Conservation (phyloP, 2,329 filamentous ascomycete species). For the Westerdykella sp. region DNA sequence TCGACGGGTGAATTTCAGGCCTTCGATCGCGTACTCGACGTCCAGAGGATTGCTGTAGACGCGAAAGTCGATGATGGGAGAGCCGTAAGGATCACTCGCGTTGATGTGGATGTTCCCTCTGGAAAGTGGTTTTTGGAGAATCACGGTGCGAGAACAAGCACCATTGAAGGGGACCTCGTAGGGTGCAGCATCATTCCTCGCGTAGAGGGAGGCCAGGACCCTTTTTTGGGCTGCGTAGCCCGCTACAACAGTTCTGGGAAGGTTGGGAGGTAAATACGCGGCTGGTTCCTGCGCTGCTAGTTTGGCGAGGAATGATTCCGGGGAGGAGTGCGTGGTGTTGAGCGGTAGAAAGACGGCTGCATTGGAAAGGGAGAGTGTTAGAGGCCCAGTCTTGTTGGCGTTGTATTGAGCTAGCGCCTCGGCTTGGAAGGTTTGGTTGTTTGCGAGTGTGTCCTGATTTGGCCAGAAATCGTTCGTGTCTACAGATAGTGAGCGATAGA, state of each 20-base stretch:
- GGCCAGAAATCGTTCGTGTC: constrained; percentile 6
- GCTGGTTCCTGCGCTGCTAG: constrained; percentile 7
- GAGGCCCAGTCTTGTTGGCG: constrained; percentile 17
- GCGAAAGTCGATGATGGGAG: constrained; percentile 25
- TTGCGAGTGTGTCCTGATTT: constrained; percentile 3
- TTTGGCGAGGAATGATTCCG: constrained; percentile 5
- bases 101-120: constrained; percentile 33
- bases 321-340: constrained; percentile 3
- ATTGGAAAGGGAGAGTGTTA: constrained; percentile 12
- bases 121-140: constrained; percentile 25
- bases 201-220: constrained; percentile 12
- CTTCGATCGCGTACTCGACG: constrained; percentile 18
- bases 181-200: constrained; percentile 13
- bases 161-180: constrained; percentile 19
- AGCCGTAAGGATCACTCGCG: constrained; percentile 18
- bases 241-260: not conserved
- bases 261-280: constrained; percentile 9
- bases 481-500: not conserved
- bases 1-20: constrained; percentile 20
- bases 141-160: constrained; percentile 5
- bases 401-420: constrained; percentile 16
- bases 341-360: constrained; percentile 11
- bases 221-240: constrained; percentile 15
- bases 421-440: constrained; percentile 14
- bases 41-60: constrained; percentile 28